Evolutionary conservation across 805 yeast genomes (phyloP).

Genomic region (Wickerhamiella alocasiicola): DNA sequence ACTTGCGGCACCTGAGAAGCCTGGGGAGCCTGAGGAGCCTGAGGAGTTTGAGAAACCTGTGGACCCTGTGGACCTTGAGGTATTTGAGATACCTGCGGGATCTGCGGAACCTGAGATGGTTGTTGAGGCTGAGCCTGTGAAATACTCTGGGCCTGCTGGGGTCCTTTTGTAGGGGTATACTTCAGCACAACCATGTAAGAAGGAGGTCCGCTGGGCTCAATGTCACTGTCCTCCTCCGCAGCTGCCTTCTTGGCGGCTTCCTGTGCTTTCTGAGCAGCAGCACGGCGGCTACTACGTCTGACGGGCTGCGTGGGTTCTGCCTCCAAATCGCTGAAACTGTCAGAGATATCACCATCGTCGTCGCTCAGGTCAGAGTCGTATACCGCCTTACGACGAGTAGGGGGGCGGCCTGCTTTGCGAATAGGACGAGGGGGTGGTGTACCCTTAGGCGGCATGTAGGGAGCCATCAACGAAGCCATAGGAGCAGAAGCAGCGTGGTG

Average conservation of each 20-base stretch:
- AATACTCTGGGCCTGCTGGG: neutral
- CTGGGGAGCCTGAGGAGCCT: no score
- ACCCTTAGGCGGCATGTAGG: slow-evolving; percentile 8
- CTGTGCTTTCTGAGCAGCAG: slow-evolving; percentile 2
- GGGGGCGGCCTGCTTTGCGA: slow-evolving; percentile 10
- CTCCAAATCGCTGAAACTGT: slow-evolving; percentile 6
- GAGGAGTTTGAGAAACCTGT: no score
- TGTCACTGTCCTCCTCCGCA: slow-evolving; percentile 1
- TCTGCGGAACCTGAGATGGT: neutral
- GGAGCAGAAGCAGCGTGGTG: neutral
- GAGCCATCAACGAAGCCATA: slow-evolving; percentile 7
- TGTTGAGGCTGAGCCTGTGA: neutral
- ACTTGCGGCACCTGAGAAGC: no score
- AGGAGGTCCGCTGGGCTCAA: slow-evolving; percentile 1
- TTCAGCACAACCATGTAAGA: slow-evolving; percentile 1
- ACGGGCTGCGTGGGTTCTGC: slow-evolving; percentile 8
- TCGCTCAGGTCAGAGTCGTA: slow-evolving; percentile 9
- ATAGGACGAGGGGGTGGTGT: slow-evolving; percentile 10
- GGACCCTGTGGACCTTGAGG: slow-evolving; percentile 3
- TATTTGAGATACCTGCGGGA: neutral
- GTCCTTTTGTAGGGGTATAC: no score
- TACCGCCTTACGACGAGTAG: slow-evolving; percentile 8
- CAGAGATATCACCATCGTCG: slow-evolving; percentile 9
- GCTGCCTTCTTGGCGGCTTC: neutral
- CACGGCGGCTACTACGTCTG: slow-evolving; percentile 7